A percentile compares a stretch with the other conserved stretches of the same genome.
Evolutionary conservation across 306 rosid species (phyloP).

Genomic region (Malus asiatica): DNA sequence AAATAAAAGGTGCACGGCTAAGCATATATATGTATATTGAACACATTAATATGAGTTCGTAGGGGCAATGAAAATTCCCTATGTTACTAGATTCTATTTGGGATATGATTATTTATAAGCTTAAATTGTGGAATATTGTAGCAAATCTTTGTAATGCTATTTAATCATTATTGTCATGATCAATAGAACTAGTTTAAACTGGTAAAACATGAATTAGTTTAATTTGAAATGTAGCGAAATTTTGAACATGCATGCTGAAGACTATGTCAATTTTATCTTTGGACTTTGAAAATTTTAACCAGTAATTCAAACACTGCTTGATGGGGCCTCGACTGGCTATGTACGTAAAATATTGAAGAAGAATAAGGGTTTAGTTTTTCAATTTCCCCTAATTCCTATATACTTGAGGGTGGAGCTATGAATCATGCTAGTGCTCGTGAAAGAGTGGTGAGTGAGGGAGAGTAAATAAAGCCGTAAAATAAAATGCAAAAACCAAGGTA

Average conservation of each 20-base stretch:
- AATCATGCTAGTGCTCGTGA: neutral
- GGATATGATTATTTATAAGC: neutral
- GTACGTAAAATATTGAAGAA: too few relatives aligned
- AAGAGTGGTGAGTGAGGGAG: neutral
- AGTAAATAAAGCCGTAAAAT: neutral
- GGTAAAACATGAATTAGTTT: neutral
- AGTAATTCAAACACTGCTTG: too few relatives aligned
- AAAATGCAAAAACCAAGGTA: constrained; percentile 10
- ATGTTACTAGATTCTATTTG: neutral
- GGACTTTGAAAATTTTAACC: too few relatives aligned
- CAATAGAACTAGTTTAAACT: neutral
- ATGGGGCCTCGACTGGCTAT: too few relatives aligned
- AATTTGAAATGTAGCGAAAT: neutral
- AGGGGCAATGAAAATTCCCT: neutral
- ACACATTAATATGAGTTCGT: neutral
- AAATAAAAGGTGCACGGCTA: neutral
- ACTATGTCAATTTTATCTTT: too few relatives aligned
- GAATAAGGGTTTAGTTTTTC: too few relatives aligned
- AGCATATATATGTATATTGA: neutral
- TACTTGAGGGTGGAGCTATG: too few relatives aligned
- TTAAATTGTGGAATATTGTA: neutral
- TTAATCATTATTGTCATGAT: neutral
- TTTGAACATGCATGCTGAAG: too few relatives aligned
- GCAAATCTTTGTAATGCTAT: neutral
- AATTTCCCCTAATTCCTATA: too few relatives aligned